These are phyloP conservation scores for Citrus hindsii DNA, from an alignment of 345 rosid species.

Conservation along the genomic window DNA sequence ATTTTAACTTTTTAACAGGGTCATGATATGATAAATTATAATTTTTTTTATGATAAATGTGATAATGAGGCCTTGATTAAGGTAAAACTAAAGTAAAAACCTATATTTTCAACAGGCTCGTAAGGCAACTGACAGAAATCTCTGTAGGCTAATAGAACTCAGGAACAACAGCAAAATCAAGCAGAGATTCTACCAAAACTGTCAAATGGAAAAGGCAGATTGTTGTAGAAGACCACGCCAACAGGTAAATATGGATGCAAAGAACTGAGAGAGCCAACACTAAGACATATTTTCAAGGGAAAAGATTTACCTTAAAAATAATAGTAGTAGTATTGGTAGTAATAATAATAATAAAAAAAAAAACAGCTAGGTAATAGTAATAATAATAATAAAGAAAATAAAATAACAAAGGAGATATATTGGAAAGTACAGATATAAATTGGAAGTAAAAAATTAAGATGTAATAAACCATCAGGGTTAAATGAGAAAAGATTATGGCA, in stretches of 20 bases:
- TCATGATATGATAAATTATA: not conserved
- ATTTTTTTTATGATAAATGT: not conserved
- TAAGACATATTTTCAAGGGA: too few species aligned
- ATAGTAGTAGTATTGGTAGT: too few species aligned
- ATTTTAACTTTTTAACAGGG: not conserved
- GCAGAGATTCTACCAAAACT: constrained; percentile 7
- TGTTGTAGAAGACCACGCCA: too few species aligned
- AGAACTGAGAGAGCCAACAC: too few species aligned
- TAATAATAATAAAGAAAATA: not conserved
- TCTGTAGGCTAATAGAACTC: not conserved
- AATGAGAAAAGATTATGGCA: not conserved
- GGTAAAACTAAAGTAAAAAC: constrained; percentile 1
- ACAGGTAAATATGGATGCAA: too few species aligned
- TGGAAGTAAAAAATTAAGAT: not conserved
- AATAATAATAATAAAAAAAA: too few species aligned
- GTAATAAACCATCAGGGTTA: not conserved
- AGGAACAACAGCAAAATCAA: not conserved
- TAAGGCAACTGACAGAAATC: not conserved
- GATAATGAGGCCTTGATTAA: not conserved
- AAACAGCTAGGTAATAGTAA: not conserved
- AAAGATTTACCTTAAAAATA: not conserved
- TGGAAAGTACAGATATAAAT: too few species aligned
- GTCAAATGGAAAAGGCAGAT: not conserved
- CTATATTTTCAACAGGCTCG: not conserved
- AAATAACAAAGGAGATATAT: not conserved